These are phyloP conservation scores for Ogataea methanolica DNA, from an alignment of 805 yeast genomes.

Conservation along the genomic window DNA sequence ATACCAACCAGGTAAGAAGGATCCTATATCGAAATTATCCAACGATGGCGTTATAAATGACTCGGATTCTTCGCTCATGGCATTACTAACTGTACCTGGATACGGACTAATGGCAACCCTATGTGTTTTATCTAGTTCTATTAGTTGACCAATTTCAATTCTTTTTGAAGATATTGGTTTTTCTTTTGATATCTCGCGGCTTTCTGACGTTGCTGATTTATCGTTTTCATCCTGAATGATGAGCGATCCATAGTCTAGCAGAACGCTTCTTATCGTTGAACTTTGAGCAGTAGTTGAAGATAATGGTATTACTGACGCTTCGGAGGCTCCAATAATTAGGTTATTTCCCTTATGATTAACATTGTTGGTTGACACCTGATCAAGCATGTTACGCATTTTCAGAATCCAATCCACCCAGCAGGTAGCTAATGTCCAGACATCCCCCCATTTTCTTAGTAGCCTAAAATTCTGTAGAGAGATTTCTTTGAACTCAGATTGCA, in stretches of 20 bases:
- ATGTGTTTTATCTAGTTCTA: no score
- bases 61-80: no score
- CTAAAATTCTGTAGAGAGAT: slow-evolving; percentile 20
- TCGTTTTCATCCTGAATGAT: slow-evolving; percentile 13
- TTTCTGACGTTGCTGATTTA: not conserved
- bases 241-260: slow-evolving; percentile 12
- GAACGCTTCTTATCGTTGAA: slow-evolving; percentile 2
- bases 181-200: not conserved
- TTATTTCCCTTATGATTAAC: not conserved
- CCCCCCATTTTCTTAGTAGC: slow-evolving; percentile 24
- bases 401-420: slow-evolving; percentile 28
- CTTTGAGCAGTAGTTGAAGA: not conserved
- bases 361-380: not conserved
- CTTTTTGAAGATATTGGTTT: not conserved
- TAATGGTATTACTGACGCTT: no score
- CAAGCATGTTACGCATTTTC: slow-evolving; percentile 20
- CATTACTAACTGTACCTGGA: no score
- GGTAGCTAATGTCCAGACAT: slow-evolving; percentile 29
- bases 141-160: not conserved
- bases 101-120: no score
- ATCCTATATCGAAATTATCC: slow-evolving; percentile 13
- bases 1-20: slow-evolving; percentile 14
- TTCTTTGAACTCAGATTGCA: slow-evolving; percentile 17
- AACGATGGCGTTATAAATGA: not conserved
- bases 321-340: no score